A percentile compares a stretch with the other conserved stretches of the same genome.
Evolutionary conservation across 192 early-diverging fungal genomes (phyloP).

Genomic region (Phlyctochytrium planicorne): DNA sequence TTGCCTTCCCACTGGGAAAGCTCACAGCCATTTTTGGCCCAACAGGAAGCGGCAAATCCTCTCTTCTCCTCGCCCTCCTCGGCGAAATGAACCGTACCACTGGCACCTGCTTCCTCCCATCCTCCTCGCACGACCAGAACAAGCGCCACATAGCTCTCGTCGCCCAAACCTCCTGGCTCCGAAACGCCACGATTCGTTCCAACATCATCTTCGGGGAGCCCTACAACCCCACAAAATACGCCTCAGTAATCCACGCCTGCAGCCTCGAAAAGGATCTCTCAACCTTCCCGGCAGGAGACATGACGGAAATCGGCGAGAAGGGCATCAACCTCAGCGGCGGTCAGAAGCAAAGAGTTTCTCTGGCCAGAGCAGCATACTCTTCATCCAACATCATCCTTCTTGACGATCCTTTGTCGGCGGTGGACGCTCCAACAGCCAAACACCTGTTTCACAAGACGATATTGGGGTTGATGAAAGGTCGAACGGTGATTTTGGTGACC

Average conservation of each 20-base stretch:
- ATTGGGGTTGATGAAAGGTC: constrained; percentile 60
- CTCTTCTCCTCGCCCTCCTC: constrained; percentile 71
- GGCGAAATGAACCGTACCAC: constrained; percentile 90
- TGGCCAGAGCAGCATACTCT: constrained; percentile 75
- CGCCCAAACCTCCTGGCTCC: constrained; percentile 69
- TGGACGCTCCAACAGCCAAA: constrained; percentile 80
- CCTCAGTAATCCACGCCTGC: constrained; percentile 76
- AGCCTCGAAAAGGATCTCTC: constrained; percentile 83
- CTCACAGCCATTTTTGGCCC: constrained; percentile 71
- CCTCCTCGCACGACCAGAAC: constrained; percentile 4
- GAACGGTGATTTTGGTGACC: constrained; percentile 77
- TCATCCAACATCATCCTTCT: constrained; percentile 61
- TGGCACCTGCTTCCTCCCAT: background rate
- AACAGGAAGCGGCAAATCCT: constrained; percentile 87
- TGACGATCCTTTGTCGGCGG: constrained; percentile 85
- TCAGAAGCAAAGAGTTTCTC: constrained; percentile 81
- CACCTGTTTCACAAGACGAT: constrained; percentile 72
- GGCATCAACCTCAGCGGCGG: constrained; percentile 85
- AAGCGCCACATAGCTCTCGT: constrained; percentile 89
- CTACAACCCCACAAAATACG: constrained; percentile 75
- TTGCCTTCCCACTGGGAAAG: background rate
- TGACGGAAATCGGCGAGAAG: constrained; percentile 75
- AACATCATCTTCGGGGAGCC: constrained; percentile 82
- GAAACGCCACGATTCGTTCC: constrained; percentile 56
- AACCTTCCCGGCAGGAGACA: constrained; percentile 81